phyloP scores from a whole-genome alignment of 179 eudicot genomes.

The Spergularia azorica region DNA sequence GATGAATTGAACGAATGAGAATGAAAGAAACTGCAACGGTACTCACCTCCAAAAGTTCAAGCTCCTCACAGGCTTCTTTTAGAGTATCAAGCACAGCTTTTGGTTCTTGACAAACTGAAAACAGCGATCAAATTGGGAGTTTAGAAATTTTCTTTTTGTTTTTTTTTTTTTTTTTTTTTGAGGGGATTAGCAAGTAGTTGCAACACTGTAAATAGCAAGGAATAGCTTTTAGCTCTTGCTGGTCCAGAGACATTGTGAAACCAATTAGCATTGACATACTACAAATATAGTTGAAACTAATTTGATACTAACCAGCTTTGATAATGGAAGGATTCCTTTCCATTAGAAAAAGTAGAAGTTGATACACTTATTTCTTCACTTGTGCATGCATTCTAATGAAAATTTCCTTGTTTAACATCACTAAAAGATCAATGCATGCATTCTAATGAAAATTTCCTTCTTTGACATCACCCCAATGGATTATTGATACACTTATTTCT shows the following conservation, averaged over 20 bases:
- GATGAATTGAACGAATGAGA: neutral
- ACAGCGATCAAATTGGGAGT: conserved; percentile 11
- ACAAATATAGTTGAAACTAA: too few relatives aligned
- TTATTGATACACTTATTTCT: neutral
- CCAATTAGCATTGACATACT: neutral
- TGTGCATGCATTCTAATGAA: neutral
- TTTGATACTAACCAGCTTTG: too few relatives aligned
- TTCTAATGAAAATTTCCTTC: neutral
- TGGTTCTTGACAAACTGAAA: conserved; percentile 60
- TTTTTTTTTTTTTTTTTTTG: too few relatives aligned
- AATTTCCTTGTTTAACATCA: neutral
- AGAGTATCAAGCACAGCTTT: conserved; percentile 68
- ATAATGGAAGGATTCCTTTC: too few relatives aligned
- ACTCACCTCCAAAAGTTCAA: conserved; percentile 78
- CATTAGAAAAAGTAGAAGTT: too few relatives aligned
- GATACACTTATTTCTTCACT: too few relatives aligned
- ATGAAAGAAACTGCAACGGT: neutral
- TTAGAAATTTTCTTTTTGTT: too few relatives aligned
- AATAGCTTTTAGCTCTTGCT: neutral
- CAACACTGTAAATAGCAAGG: neutral
- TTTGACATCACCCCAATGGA: neutral
- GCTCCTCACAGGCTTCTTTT: conserved; percentile 78
- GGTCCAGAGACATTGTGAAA: neutral
- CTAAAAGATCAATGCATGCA: neutral
- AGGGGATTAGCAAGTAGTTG: conserved; percentile 11